Base-by-base conservation (phyloP, 352 stramenopile genomes). In the Globisporangium solare region DNA sequence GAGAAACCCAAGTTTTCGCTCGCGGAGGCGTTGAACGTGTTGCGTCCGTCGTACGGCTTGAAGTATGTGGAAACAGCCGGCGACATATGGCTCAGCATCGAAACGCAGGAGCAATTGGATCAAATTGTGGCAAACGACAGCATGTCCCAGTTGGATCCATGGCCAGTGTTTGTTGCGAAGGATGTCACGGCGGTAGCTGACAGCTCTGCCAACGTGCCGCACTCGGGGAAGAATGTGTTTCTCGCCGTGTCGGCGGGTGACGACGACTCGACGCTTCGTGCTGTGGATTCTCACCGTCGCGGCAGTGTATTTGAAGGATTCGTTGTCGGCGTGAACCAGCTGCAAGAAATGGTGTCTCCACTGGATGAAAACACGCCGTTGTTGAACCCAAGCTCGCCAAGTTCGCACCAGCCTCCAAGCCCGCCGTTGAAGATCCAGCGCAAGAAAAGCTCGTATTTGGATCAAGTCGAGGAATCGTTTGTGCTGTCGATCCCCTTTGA, bases 1-100 rank as follows among this genome's bases (percentile, higher is more conserved):
- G 76, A 90, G 51, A 90, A 90, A 47, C 78, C 78, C 43, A 87
- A 89, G 64, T 92, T 90, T 60, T 92, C 83, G n/a, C 64, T 92
- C 3, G 83, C 83, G 3, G 83, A 92, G 47, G 83, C 83, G n/a
- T 56, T 92, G 18, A 92, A 90, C 69, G 79, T 92, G 32, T 51
- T 92, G 57, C 79, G 80, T 56, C 79, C 80, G 48, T 89, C 70
- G 22, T 90, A 89, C 56, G 80, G 80, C 18, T 51, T 92, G 6
- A 90, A 89, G 60, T 92, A 90, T 61, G 46, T 83, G 10, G 67
- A 87, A 21, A 84, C 80, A 2, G 65, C 65, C 1, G 79, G 72
- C 0, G 78, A 89, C 46, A 74, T 78, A 6, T 92, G 79, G 79
- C 67, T 92, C 18, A 92, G 83, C 71, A 81, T 92, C 15, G 83